Conservation (phyloP, 148 eudicot species). For the Spergularia marina region DNA sequence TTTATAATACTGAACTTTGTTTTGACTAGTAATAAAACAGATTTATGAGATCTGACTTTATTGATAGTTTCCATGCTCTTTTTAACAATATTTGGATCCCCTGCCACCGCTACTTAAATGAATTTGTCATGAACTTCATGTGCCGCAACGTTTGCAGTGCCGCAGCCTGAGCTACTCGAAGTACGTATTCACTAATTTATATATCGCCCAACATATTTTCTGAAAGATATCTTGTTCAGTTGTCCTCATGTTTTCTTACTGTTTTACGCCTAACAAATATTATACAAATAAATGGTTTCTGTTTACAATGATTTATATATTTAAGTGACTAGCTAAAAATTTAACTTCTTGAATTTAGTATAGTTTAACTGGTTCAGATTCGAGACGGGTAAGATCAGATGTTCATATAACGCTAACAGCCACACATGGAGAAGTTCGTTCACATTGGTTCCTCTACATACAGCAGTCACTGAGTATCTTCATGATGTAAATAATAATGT, state of each 20-base stretch:
- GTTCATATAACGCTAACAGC: too few species aligned
- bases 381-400: too few species aligned
- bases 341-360: background rate
- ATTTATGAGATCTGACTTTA: conserved; percentile 7
- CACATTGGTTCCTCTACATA: too few species aligned
- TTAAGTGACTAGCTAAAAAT: background rate
- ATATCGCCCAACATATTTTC: background rate
- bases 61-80: conserved; percentile 21
- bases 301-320: too few species aligned
- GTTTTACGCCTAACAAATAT: background rate
- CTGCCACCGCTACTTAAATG: conserved; percentile 23
- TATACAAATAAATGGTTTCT: background rate
- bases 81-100: conserved; percentile 7
- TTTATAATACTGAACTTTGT: background rate
- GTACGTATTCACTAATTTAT: background rate
- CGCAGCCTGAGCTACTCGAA: conserved; percentile 23
- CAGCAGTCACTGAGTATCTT: too few species aligned
- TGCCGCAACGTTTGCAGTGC: conserved; percentile 35
- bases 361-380: too few species aligned
- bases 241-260: conserved; percentile 10
- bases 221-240: background rate
- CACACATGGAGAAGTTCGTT: too few species aligned
- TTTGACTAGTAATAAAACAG: conserved; percentile 1
- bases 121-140: conserved; percentile 19
- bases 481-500: too few species aligned